Conservation (phyloP, 2,329 filamentous ascomycete genomes). For the Camillea tinctor region DNA sequence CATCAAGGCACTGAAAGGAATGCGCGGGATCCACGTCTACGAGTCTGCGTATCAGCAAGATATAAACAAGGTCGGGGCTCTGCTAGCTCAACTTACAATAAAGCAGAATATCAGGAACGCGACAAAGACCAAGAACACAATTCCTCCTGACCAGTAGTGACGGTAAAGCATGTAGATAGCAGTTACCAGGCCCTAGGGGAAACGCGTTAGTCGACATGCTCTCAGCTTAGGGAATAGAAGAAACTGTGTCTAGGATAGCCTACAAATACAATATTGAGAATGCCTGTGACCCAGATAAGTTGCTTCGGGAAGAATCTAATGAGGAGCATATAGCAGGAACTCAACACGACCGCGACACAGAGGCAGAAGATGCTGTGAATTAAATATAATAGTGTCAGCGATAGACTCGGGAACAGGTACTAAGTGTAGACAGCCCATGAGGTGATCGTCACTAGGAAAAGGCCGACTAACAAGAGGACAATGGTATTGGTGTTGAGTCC, state of each 20-base stretch:
- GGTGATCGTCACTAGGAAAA: background rate
- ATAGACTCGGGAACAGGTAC: background rate
- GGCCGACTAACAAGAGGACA: conserved; percentile 61
- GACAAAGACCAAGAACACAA: conserved; percentile 83
- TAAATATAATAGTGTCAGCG: background rate
- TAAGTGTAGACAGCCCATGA: background rate
- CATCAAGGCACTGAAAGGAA: conserved; percentile 90
- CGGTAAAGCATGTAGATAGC: conserved; percentile 81
- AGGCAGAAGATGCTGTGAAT: conserved; percentile 63
- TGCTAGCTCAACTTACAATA: conserved; percentile 40
- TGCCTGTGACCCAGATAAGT: conserved; percentile 90
- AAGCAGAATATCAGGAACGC: conserved; percentile 80
- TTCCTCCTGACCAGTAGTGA: conserved; percentile 78
- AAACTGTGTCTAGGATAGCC: background rate
- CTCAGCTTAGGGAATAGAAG: background rate
- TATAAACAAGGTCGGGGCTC: background rate
- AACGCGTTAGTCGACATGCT: background rate
- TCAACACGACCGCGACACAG: conserved; percentile 70
- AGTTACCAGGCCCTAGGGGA: conserved; percentile 69
- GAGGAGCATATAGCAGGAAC: conserved; percentile 72
- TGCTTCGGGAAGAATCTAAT: conserved; percentile 80
- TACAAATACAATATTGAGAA: conserved; percentile 74
- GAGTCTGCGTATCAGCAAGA: background rate
- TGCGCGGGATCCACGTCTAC: conserved; percentile 77
- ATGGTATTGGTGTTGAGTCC: conserved; percentile 79